phyloP scores from a whole-genome alignment of 768 basidiomycete species.

The Rhodosporidiobolus sp. region DNA sequence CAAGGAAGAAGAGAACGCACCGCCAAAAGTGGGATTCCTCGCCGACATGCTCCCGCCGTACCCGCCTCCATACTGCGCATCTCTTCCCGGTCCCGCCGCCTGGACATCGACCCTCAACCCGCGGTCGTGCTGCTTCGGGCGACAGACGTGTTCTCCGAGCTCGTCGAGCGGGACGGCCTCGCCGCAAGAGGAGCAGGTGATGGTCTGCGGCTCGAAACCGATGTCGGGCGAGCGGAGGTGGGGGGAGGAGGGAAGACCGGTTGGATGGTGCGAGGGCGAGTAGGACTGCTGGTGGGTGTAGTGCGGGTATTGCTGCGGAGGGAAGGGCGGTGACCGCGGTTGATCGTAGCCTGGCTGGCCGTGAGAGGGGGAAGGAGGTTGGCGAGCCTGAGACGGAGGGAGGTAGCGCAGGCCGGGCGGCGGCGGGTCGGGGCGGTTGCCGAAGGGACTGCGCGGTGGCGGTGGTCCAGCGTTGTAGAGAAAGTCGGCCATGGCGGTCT shows the following conservation, averaged over 20 bases:
- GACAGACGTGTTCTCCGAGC: slow-evolving; percentile 28
- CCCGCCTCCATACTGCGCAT: neutral
- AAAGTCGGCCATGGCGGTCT: slow-evolving; percentile 1
- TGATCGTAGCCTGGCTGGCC: neutral
- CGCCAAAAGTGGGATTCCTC: too few relatives aligned
- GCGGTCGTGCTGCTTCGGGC: neutral
- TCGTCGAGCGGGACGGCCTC: slow-evolving; percentile 11
- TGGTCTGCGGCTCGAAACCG: slow-evolving; percentile 8
- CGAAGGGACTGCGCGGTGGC: neutral
- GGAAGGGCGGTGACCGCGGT: too few relatives aligned
- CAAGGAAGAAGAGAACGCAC: too few relatives aligned
- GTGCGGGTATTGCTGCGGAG: neutral
- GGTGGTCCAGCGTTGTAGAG: neutral
- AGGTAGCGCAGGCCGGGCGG: neutral
- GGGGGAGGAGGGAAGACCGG: slow-evolving; percentile 1
- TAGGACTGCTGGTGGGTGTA: neutral
- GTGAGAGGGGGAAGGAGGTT: neutral
- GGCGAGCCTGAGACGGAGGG: slow-evolving; percentile 4
- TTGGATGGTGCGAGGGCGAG: neutral
- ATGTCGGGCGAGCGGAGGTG: neutral
- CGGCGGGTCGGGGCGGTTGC: neutral
- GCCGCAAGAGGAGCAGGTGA: slow-evolving; percentile 35
- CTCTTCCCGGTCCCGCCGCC: neutral
- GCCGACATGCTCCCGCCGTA: neutral
- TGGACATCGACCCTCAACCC: slow-evolving; percentile 9